Evolutionary conservation across 2,329 filamentous ascomycete genomes (phyloP), one percentile per base, ranked within the genome.

Genomic region (Sarocladium strictum): DNA sequence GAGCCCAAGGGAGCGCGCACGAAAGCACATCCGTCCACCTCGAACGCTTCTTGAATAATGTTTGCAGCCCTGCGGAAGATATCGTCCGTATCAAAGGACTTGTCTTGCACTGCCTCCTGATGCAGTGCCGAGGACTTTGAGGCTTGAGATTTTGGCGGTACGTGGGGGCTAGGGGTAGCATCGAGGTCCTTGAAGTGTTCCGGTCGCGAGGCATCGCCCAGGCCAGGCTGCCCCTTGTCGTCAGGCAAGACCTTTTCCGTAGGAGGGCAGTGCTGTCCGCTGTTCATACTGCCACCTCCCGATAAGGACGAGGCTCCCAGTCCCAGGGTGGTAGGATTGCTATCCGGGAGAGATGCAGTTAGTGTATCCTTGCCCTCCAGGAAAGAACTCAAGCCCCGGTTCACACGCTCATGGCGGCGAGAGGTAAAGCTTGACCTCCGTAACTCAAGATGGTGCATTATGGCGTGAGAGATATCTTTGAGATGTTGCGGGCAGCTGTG

Each of bases 21-120:
- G 61, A 64, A 64, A 2, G 65, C 24, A n/a, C 65, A 65, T 0
- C 73, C 73, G 14, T 73, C 70, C 0, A 70, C 65, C 14, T 72
- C 69, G 3, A 77, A 61, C 0, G 72, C 69, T 27, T 75, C 64
- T 1, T 70, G 61, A 6, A 78, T 65, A 1, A 77, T 64, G 23
- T 69, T 69, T 12, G 75, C 71, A 12, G 76, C 76, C 17, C 71
- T 74, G 0, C 69, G 68, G 49, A 76, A 75, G 2, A 76, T 45
- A 7, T 6, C 29, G 12, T 10, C 11, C n/a, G 12, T 45, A 7
- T 10, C 11, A 7, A n/a, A 10, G 5, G 35, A 38, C 5, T 10
- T n/a, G 15, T n/a, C 35, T n/a, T n/a, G n/a, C n/a, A n/a, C n/a
- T n/a, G n/a, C n/a, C n/a, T n/a, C n/a, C n/a, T n/a, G n/a, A n/a